Conservation (phyloP, 148 eudicot species). For the Rhododendron kiyosumense region DNA sequence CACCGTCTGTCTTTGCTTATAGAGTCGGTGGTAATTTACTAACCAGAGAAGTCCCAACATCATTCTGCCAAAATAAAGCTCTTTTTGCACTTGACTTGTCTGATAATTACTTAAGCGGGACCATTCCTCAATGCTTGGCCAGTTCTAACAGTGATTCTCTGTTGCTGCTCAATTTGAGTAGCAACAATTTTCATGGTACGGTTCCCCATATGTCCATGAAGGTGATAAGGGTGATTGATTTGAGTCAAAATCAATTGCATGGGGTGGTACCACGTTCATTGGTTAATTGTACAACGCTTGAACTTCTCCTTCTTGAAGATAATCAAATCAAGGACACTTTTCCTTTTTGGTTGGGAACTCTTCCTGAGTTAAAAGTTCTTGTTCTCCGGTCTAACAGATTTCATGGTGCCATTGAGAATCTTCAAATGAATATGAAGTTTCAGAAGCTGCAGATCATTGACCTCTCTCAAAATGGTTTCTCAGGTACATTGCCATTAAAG, state of each 20-base stretch:
- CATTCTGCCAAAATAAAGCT: too few species aligned
- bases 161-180: not conserved
- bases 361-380: not conserved
- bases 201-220: not conserved
- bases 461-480: slow-evolving; percentile 25
- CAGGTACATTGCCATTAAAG: not conserved
- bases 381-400: not conserved
- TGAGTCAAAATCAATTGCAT: not conserved
- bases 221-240: not conserved
- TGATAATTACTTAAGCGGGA: too few species aligned
- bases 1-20: not conserved
- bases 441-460: slow-evolving; percentile 28
- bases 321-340: not conserved
- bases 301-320: not conserved
- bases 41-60: too few species aligned
- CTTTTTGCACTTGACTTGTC: too few species aligned
- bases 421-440: not conserved
- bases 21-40: too few species aligned
- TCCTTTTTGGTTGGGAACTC: not conserved
- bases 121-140: too few species aligned
- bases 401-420: not conserved
- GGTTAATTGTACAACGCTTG: not conserved
- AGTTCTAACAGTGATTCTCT: too few species aligned
- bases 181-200: not conserved
- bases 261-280: not conserved